Conservation (phyloP, 208 protist genomes). For the Vickermania ingenoplastis region DNA sequence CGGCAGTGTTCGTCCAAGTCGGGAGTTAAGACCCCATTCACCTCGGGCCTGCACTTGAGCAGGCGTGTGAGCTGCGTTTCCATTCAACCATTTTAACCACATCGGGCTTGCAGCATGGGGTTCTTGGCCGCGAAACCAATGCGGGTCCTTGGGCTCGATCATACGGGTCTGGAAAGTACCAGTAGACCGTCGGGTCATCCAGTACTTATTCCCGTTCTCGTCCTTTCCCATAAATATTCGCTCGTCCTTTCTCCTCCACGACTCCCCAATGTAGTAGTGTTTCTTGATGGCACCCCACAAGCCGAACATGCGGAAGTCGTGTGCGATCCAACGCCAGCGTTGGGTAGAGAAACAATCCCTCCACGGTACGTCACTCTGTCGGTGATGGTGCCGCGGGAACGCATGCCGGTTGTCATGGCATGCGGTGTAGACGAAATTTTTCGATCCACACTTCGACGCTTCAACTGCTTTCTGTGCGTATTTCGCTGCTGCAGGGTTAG, state of each 20-base stretch:
- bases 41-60: conserved; percentile 81
- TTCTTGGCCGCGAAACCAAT: conserved; percentile 80
- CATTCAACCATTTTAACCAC: conserved; percentile 83
- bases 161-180: conserved; percentile 50
- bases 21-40: conserved; percentile 82
- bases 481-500: conserved; percentile 54
- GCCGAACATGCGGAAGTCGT: conserved; percentile 89
- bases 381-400: conserved; percentile 69
- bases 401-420: conserved; percentile 57
- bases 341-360: conserved; percentile 54
- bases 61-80: conserved; percentile 72
- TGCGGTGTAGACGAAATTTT: conserved; percentile 80
- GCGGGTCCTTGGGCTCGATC: conserved; percentile 69
- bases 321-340: conserved; percentile 74
- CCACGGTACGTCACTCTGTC: conserved; percentile 72
- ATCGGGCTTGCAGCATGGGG: conserved; percentile 51
- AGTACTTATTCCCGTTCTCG: conserved; percentile 89
- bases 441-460: conserved; percentile 62
- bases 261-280: conserved; percentile 83
- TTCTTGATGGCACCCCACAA: conserved; percentile 56
- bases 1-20: conserved; percentile 58
- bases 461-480: conserved; percentile 60
- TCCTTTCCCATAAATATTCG: conserved; percentile 90
- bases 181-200: conserved; percentile 46
- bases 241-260: conserved; percentile 83